Evolutionary conservation across 345 rosid genomes (phyloP), one percentile per base, ranked within the genome.

Genomic region (Hypericum perforatum): DNA sequence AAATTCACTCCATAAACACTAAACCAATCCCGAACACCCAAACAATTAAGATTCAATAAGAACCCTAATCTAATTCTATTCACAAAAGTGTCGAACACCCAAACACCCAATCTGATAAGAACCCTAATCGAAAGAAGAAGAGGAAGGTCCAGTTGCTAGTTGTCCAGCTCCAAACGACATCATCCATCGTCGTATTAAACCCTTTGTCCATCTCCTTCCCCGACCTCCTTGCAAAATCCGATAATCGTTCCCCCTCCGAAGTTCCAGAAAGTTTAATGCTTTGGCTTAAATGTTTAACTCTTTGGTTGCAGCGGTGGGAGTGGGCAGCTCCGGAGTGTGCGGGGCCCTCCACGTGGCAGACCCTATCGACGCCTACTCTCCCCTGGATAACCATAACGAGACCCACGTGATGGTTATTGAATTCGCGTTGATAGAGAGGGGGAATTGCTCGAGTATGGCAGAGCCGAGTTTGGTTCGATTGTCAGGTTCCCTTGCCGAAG

Each of bases 221-320:
- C 12, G 82, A 76, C 76, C 79, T 83, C 65, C 89, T 92, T 37
- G 92, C 92, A 55, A 81, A 79, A 74, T 83, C 57, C 66, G 89
- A 89, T 83, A 71, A 69, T 43, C 29, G 37, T 29, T 51, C 12
- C 22, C 14, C 47, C 39, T 37, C 58, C 54, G 53, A 64, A 61
- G 58, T 11, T 60, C 49, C 6, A 7, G 56, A 29, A 38, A 14
- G 9, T 8, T 41, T n/a, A 29, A 5, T 40, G 8, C 11, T 41
- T 46, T 51, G 8, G 22, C 11, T n/a, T 3, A 11, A 5, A 11
- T 22, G 51, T 37, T n/a, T 5, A 39, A 11, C 16, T 1, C 6
- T 7, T 13, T 1, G n/a, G 56, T 11, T 49, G 0, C 32, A 86
- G 95, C 81, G 15, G 64, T 64, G 16, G 66, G 63, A 8, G 65